phyloP scores from a whole-genome alignment of 108 stramenopile genomes.

The Nitzschia sp. region DNA sequence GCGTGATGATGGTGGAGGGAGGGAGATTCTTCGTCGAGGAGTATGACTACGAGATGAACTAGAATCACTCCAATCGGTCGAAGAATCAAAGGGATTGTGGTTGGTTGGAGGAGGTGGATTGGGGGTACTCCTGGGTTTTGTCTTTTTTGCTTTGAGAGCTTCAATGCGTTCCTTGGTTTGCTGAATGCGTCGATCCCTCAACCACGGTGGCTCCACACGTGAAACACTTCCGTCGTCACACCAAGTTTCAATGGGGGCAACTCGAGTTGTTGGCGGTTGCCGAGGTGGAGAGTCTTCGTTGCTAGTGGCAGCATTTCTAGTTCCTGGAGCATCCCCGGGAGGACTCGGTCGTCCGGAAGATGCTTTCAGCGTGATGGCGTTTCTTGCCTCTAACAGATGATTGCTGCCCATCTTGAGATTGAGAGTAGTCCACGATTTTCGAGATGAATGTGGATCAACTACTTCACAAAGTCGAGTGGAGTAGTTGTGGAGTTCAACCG shows the following conservation, averaged over 20 bases:
- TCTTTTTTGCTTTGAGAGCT: not conserved
- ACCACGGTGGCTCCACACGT: slow-evolving; percentile 15
- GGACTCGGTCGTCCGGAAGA: no score
- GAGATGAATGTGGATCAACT: no score
- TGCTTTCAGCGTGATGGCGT: no score
- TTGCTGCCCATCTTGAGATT: no score
- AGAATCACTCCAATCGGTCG: slow-evolving; percentile 6
- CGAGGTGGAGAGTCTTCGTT: no score
- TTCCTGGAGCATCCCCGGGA: no score
- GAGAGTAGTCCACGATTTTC: no score
- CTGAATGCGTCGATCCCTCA: slow-evolving; percentile 11
- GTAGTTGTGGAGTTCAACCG: no score
- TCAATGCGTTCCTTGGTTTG: slow-evolving; percentile 2
- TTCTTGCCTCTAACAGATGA: no score
- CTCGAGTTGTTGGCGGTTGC: not conserved
- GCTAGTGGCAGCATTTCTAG: no score
- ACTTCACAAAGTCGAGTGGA: no score
- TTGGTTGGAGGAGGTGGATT: slow-evolving; percentile 5
- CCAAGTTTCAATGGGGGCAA: not conserved
- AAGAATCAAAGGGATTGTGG: slow-evolving; percentile 23
- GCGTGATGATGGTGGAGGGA: not conserved
- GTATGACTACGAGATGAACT: slow-evolving; percentile 8
- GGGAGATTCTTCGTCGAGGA: not conserved
- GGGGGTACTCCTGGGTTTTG: not conserved
- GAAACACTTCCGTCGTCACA: slow-evolving; percentile 20